Evolutionary conservation across 352 stramenopile species (phyloP).

Genomic region (Phytophthora europaea): DNA sequence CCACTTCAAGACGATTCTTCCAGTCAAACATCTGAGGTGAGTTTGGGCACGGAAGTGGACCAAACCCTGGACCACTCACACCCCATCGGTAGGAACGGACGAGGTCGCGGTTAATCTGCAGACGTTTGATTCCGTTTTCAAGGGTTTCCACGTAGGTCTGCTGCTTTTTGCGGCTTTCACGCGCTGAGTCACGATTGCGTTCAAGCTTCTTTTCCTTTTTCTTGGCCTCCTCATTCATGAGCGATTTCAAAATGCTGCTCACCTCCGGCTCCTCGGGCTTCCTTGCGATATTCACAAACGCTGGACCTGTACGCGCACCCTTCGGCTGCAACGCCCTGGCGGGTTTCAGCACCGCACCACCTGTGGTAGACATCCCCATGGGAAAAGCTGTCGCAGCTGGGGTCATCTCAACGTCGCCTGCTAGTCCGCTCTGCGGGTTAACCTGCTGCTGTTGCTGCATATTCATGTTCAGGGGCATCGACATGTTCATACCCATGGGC

Average conservation of each 20-base stretch:
- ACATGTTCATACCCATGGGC: conserved; percentile 63
- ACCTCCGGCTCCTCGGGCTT: conserved; percentile 86
- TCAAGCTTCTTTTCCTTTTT: conserved; percentile 93
- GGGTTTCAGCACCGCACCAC: conserved; percentile 38
- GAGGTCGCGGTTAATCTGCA: conserved; percentile 87
- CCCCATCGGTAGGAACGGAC: conserved; percentile 83
- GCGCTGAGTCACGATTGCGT: conserved; percentile 87
- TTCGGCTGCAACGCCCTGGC: conserved; percentile 59
- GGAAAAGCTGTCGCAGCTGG: conserved; percentile 7
- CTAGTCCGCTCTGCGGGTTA: conserved; percentile 40
- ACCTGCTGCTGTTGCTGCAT: conserved; percentile 44
- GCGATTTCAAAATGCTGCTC: conserved; percentile 88
- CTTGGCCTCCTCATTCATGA: conserved; percentile 90
- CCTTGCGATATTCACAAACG: conserved; percentile 83
- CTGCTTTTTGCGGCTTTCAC: conserved; percentile 88
- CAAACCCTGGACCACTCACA: conserved; percentile 57
- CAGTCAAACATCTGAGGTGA: conserved; percentile 71
- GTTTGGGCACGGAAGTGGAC: conserved; percentile 50
- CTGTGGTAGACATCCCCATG: conserved; percentile 12
- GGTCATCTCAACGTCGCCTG: conserved; percentile 47
- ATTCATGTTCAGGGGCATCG: conserved; percentile 51
- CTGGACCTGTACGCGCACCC: conserved; percentile 39
- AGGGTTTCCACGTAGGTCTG: conserved; percentile 90
- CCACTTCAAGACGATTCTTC: conserved; percentile 69
- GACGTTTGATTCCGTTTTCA: conserved; percentile 87